These are phyloP conservation scores for Poa annua DNA, from an alignment of 176 grass and related monocot species.

Conservation along the genomic window DNA sequence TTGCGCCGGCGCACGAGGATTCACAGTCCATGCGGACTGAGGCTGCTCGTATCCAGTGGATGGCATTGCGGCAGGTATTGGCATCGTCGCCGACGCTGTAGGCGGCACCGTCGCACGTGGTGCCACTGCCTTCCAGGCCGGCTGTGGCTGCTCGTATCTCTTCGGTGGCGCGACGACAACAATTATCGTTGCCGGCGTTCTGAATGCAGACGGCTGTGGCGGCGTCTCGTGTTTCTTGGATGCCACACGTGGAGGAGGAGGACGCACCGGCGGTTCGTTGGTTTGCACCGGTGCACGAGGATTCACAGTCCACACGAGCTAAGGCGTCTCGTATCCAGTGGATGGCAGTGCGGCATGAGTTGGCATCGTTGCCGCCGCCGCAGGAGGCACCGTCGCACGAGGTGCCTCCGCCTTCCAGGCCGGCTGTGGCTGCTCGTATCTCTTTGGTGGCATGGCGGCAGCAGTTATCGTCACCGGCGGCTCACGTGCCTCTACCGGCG, in stretches of 20 bases:
- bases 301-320: not conserved
- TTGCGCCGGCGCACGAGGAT: not conserved
- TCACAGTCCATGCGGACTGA: not conserved
- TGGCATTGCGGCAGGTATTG: no score
- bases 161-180: no score
- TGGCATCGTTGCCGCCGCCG: no score
- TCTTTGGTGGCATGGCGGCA: no score
- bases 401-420: not conserved
- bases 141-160: no score
- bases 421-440: no score
- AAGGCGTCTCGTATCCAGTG: not conserved
- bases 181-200: no score
- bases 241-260: not conserved
- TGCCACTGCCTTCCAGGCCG: not conserved
- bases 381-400: not conserved
- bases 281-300: not conserved
- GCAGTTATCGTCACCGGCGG: no score
- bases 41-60: no score
- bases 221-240: conserved; percentile 1
- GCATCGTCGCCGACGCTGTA: no score
- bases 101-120: not conserved
- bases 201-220: not conserved
- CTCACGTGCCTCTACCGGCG: no score
- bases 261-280: not conserved
- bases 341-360: no score